These are phyloP conservation scores for Cyberlindnera suaveolens DNA, from an alignment of 805 yeast genomes.

Conservation along the genomic window DNA sequence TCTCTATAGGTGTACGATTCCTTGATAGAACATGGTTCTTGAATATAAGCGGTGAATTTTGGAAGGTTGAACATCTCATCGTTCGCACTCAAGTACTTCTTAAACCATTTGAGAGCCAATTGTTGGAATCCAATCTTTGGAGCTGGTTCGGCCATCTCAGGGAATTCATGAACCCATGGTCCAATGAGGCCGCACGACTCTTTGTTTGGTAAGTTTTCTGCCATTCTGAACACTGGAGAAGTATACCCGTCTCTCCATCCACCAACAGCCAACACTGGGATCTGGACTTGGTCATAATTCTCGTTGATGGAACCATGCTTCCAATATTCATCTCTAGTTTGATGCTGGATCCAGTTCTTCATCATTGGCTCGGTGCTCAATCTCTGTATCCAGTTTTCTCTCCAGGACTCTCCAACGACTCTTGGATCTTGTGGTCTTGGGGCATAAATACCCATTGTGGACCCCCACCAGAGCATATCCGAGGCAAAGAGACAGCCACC, in stretches of 20 bases:
- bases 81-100: constrained; percentile 29
- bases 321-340: constrained; percentile 40
- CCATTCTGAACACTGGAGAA: constrained; percentile 38
- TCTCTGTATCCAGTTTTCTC: constrained; percentile 34
- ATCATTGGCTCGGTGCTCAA: constrained; percentile 35
- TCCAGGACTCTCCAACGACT: constrained; percentile 35
- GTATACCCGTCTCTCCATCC: constrained; percentile 47
- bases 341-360: constrained; percentile 37
- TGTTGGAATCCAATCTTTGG: constrained; percentile 41
- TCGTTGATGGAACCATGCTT: constrained; percentile 42
- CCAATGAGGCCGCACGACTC: constrained; percentile 33
- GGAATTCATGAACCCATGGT: constrained; percentile 46
- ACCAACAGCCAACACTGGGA: constrained; percentile 39
- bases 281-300: constrained; percentile 32
- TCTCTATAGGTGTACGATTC: constrained; percentile 33
- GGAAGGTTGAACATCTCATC: constrained; percentile 25
- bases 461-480: constrained; percentile 47
- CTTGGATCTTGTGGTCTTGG: constrained; percentile 42
- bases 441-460: constrained; percentile 38
- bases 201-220: constrained; percentile 31
- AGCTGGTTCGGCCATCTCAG: constrained; percentile 40
- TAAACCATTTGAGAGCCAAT: constrained; percentile 35
- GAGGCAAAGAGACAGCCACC: constrained; percentile 40
- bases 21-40: constrained; percentile 34
- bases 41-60: constrained; percentile 34